Evolutionary conservation across 148 eudicot genomes (phyloP).

Genomic region (Agrostemma githago): DNA sequence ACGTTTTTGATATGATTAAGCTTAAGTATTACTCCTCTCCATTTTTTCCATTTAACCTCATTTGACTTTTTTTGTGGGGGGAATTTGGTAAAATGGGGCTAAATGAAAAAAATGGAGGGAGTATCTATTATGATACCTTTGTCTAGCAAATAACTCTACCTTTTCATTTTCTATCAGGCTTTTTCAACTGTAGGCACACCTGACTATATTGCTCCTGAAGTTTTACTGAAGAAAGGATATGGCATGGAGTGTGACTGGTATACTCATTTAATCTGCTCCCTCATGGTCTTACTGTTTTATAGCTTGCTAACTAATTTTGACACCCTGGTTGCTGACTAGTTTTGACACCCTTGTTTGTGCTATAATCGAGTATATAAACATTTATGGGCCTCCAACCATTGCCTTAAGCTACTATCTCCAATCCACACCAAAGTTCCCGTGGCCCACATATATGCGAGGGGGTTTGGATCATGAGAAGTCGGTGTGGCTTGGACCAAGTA

Average conservation of each 20-base stretch:
- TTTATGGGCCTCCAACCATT: too few relatives aligned
- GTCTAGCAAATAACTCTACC: conserved; percentile 22
- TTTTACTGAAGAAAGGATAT: conserved; percentile 86
- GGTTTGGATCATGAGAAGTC: neutral
- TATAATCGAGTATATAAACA: too few relatives aligned
- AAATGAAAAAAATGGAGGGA: too few relatives aligned
- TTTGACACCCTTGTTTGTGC: too few relatives aligned
- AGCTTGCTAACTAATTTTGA: conserved; percentile 1
- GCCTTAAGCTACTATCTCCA: neutral
- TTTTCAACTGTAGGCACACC: conserved; percentile 99
- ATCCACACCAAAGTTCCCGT: neutral
- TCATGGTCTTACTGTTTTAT: neutral
- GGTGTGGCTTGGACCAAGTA: neutral
- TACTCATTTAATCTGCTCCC: conserved; percentile 22
- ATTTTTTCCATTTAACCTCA: too few relatives aligned
- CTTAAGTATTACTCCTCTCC: neutral
- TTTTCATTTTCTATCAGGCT: conserved; percentile 48
- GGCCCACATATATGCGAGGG: neutral
- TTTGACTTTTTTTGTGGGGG: too few relatives aligned
- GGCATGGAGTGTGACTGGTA: conserved; percentile 99
- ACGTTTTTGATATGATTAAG: conserved; percentile 3
- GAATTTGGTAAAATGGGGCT: too few relatives aligned
- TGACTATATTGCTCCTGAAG: conserved; percentile 98
- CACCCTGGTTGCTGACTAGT: neutral
- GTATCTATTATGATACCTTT: neutral